Conservation (phyloP, 2,329 filamentous ascomycete species). For the Monosporascus sp. region DNA sequence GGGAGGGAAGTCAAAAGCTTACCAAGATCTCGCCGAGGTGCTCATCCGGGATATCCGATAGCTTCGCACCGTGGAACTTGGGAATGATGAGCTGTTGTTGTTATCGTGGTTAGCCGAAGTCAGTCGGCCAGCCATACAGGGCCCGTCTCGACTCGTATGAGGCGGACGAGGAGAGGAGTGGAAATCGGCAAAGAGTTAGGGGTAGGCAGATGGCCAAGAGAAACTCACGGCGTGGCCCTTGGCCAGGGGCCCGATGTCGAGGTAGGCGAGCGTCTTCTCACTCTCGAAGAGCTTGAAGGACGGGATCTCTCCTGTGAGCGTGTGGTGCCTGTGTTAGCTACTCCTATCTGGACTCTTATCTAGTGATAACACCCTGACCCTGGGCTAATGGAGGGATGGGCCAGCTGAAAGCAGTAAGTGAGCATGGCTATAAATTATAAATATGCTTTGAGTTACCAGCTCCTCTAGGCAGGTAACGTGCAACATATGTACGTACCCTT, state of each 20-base stretch:
- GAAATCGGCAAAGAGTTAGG: not conserved
- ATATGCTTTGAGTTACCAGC: not conserved
- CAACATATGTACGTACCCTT: conserved; percentile 55
- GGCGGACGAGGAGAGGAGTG: not conserved
- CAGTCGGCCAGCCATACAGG: not conserved
- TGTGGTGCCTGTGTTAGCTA: not conserved
- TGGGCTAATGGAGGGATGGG: not conserved
- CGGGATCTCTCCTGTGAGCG: conserved; percentile 77
- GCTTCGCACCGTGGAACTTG: conserved; percentile 88
- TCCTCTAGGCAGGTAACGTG: not conserved
- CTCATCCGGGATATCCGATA: conserved; percentile 89
- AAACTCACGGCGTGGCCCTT: conserved; percentile 76
- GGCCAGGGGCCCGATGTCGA: conserved; percentile 89
- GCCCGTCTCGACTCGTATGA: not conserved
- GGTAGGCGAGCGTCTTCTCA: conserved; percentile 88
- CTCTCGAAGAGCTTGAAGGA: conserved; percentile 95
- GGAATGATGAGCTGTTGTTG: conserved; percentile 78
- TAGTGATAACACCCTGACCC: too few relatives aligned
- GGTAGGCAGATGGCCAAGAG: not conserved
- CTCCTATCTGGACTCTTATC: too few relatives aligned
- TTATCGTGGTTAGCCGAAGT: not conserved
- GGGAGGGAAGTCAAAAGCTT: conserved; percentile 21
- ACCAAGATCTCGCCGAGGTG: conserved; percentile 76
- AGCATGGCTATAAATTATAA: too few relatives aligned
- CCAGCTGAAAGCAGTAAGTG: not conserved